Conservation (phyloP, 139 green algal genomes). For the Chlorokybus atmophyticus region DNA sequence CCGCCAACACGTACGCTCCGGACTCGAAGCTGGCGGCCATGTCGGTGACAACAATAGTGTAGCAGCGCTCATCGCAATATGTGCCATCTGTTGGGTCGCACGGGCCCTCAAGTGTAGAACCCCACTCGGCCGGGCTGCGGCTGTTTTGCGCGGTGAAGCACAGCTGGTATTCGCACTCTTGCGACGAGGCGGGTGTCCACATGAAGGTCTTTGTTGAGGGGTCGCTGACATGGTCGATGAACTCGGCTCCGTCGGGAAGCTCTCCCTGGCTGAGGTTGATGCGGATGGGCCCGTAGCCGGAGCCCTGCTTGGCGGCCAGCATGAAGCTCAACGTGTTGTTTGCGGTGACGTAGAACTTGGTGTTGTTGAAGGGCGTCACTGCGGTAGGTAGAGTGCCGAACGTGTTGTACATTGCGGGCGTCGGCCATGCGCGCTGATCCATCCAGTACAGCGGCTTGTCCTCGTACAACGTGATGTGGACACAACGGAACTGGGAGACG, state of each 20-base stretch:
- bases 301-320: slow-evolving; percentile 14
- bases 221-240: slow-evolving; percentile 1
- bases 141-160: slow-evolving; percentile 18
- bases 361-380: slow-evolving; percentile 15
- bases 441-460: neutral
- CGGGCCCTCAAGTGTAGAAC: slow-evolving; percentile 3
- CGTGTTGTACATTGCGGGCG: neutral
- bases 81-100: too few species aligned
- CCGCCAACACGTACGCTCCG: slow-evolving; percentile 1
- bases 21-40: neutral
- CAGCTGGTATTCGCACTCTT: slow-evolving; percentile 20
- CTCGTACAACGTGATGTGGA: slow-evolving; percentile 11
- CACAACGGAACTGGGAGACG: slow-evolving; percentile 10
- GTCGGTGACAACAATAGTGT: slow-evolving; percentile 21
- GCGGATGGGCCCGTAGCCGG: slow-evolving; percentile 6
- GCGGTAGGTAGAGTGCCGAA: too few species aligned
- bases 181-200: slow-evolving; percentile 9
- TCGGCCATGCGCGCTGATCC: neutral
- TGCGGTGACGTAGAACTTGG: slow-evolving; percentile 8
- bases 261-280: slow-evolving; percentile 15
- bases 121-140: neutral
- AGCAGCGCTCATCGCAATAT: slow-evolving; percentile 30
- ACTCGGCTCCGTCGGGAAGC: slow-evolving; percentile 12
- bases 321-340: slow-evolving; percentile 15
- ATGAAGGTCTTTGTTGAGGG: slow-evolving; percentile 13